These are phyloP conservation scores for Cryphonectria carpinicola DNA, from an alignment of 2,329 filamentous ascomycete genomes.

Conservation along the genomic window DNA sequence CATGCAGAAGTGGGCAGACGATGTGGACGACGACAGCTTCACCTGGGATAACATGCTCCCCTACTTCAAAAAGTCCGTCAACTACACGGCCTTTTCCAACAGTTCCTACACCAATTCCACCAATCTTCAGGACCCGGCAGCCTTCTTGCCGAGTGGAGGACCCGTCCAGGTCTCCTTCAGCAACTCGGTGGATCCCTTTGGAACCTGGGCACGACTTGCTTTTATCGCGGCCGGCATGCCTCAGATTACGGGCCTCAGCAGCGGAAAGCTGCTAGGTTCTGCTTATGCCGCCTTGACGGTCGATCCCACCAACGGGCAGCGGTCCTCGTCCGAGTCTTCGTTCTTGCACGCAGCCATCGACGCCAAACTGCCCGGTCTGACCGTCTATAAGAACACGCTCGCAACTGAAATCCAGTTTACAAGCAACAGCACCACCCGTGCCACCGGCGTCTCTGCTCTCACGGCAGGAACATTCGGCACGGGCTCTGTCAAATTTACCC, in stretches of 20 bases:
- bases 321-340: slow-evolving; percentile 23
- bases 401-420: slow-evolving; percentile 6
- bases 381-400: slow-evolving; percentile 16
- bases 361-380: slow-evolving; percentile 30
- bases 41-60: slow-evolving; percentile 21
- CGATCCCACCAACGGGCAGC: slow-evolving; percentile 13
- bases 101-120: slow-evolving; percentile 24
- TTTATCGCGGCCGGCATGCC: slow-evolving; percentile 20
- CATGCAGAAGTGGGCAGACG: slow-evolving; percentile 21
- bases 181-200: slow-evolving; percentile 23
- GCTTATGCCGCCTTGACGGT: slow-evolving; percentile 21
- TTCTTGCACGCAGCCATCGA: slow-evolving; percentile 30
- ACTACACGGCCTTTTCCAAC: slow-evolving; percentile 16
- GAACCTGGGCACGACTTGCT: slow-evolving; percentile 21
- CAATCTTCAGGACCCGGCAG: slow-evolving; percentile 11
- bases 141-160: slow-evolving; percentile 17
- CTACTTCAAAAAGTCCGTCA: slow-evolving; percentile 21
- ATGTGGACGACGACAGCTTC: slow-evolving; percentile 22
- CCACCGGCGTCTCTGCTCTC: slow-evolving; percentile 17
- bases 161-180: slow-evolving; percentile 24
- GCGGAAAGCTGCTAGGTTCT: slow-evolving; percentile 19
- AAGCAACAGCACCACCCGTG: slow-evolving; percentile 8
- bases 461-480: slow-evolving; percentile 20
- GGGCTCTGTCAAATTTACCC: slow-evolving; percentile 17
- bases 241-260: slow-evolving; percentile 21